Evolutionary conservation across 768 basidiomycete species (phyloP).

Genomic region (Amanita rubescens): DNA sequence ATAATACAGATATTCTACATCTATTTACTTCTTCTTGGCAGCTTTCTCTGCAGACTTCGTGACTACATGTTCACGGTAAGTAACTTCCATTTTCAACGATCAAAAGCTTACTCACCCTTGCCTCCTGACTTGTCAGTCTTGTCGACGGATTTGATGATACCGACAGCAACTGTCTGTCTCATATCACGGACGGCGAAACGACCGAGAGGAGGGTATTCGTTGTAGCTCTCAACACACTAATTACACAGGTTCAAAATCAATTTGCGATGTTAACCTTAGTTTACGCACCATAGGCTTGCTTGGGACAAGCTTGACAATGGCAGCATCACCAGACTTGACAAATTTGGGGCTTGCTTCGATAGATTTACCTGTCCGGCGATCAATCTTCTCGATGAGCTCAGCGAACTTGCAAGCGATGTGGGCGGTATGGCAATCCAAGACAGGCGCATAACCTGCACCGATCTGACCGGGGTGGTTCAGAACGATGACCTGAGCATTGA

Average conservation of each 20-base stretch:
- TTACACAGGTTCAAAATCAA: background rate
- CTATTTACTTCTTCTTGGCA: slow-evolving; percentile 88
- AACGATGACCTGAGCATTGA: slow-evolving; percentile 99
- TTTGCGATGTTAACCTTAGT: background rate
- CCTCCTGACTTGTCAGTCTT: slow-evolving; percentile 85
- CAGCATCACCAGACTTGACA: slow-evolving; percentile 99
- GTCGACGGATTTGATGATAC: slow-evolving; percentile 97
- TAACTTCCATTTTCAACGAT: background rate
- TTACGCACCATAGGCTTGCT: slow-evolving; percentile 81
- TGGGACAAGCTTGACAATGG: slow-evolving; percentile 95
- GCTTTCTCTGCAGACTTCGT: slow-evolving; percentile 97
- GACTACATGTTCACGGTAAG: slow-evolving; percentile 34
- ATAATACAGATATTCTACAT: slow-evolving; percentile 65
- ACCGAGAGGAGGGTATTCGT: slow-evolving; percentile 98
- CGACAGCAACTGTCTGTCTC: slow-evolving; percentile 98
- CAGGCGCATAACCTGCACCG: slow-evolving; percentile 97
- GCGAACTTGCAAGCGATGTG: slow-evolving; percentile 99
- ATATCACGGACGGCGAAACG: slow-evolving; percentile 99
- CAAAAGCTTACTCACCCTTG: slow-evolving; percentile 53
- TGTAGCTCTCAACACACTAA: slow-evolving; percentile 63
- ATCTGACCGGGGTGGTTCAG: slow-evolving; percentile 99
- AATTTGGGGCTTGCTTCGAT: slow-evolving; percentile 89
- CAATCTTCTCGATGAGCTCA: slow-evolving; percentile 98
- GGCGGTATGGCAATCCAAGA: slow-evolving; percentile 99
- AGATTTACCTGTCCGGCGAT: slow-evolving; percentile 94